Base-by-base conservation (phyloP, 2,329 filamentous ascomycete genomes). In the Talaromyces sp. region DNA sequence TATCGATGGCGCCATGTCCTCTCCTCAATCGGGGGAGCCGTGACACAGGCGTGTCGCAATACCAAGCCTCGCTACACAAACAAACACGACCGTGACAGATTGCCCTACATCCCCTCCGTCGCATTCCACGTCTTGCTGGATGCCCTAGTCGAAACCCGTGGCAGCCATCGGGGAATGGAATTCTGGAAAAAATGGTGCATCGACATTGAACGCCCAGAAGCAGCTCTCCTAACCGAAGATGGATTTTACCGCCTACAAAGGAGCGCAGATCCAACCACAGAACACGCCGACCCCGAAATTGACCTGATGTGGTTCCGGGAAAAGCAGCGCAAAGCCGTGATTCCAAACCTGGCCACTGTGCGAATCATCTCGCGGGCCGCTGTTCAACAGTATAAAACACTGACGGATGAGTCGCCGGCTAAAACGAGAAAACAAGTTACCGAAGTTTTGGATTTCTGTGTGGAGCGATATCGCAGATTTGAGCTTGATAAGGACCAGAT, bases 71-170 rank as follows among this genome's bases (percentile, higher is more conserved):
- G 57, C 28, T 65, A 65, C 64, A 63, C 64, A 22, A 49, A 55
- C 32, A 39, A 57, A 22, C 51, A 60, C 19, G 60, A 60, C 15
- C 67, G 61, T 33, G 64, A 69, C 52, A 65, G 65, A 27, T 44
- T 71, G 33, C 66, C 67, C 19, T 66, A 68, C 59, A 67, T 79
- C 30, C 70, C 75, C 13, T 66, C 75, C 0, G 68, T 70, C 3
- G 71, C 80, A 6, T 85, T 86, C 75, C 81, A 85, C 63, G 67
- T 69, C 19, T 63, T 86, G 7, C 80, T 89, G 7, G 75, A 79
- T 51, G 83, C 81, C n/a, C 75, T 86, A 9, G 79, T 84, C 2
- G 77, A 81, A 30, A 74, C 74, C 0, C 77, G 80, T 54, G 82
- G 81, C 59, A 81, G 78, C 61, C 60, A 64, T 10, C 75, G 75